phyloP scores from a whole-genome alignment of 106 monocot species.

The Platanthera guangdongensis region DNA sequence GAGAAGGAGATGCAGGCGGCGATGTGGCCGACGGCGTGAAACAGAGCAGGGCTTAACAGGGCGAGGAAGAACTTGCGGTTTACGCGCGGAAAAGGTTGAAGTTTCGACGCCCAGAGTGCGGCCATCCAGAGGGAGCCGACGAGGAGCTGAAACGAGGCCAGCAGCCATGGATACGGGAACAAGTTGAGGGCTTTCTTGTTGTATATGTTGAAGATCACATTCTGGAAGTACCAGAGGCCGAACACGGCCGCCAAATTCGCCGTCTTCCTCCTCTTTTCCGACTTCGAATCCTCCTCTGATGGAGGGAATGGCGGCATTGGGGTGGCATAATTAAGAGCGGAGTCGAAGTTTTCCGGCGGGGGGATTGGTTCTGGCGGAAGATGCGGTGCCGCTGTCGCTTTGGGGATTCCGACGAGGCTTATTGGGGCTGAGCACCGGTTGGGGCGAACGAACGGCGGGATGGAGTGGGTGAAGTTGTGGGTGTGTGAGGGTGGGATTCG shows the following conservation, averaged over 20 bases:
- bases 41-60: conserved; percentile 43
- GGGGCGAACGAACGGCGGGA: background rate
- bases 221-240: conserved; percentile 50
- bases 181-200: conserved; percentile 57
- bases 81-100: conserved; percentile 35
- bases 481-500: background rate
- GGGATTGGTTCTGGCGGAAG: background rate
- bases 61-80: conserved; percentile 30
- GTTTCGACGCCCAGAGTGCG: conserved; percentile 25
- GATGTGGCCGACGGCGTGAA: conserved; percentile 63
- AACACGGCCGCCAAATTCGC: conserved; percentile 34
- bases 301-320: background rate
- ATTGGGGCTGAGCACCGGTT: background rate
- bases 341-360: background rate
- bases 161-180: conserved; percentile 67
- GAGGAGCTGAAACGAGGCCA: conserved; percentile 59
- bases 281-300: background rate
- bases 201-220: conserved; percentile 63
- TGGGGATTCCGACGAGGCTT: background rate
- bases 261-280: background rate
- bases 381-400: background rate
- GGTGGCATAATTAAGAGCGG: background rate
- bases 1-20: conserved; percentile 57
- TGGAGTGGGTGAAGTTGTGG: background rate
- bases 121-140: conserved; percentile 53